Base-by-base conservation (phyloP, 768 basidiomycete species). In the Pilatotrama ljubarskyi region DNA sequence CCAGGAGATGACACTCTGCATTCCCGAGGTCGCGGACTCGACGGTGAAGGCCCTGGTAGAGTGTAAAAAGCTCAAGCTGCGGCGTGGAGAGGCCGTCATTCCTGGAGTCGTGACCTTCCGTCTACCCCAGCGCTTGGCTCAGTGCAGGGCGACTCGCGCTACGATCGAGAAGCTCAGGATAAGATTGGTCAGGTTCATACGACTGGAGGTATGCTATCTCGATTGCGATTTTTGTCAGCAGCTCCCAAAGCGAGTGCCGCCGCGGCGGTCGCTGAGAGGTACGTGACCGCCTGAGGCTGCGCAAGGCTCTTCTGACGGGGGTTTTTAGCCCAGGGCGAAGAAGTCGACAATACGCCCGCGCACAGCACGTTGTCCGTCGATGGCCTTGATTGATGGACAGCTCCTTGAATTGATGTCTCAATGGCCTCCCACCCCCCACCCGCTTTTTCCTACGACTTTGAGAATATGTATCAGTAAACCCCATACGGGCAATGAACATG, bases 221-320 rank as follows among this genome's bases (percentile, higher is more conserved):
- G 41, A 54, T 42, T 54, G 52, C 52, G 41, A 41, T 5, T 44
- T 44, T n/a, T 54, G 52, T 18, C 52, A 54, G 8, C 41, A 26
- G 5, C 13, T 24, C 5, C 43, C 43, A 15, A 44, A 24, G 13
- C 5, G 5, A 10, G 29, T 32, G 29, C 29, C 29, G 29, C 4
- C 10, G 11, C 18, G 20, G 22, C 43, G 43, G 20, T 25, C 22
- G 22, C 11, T 25, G 22, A 22, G 13, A 25, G 43, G 22, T 44
- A 11, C 18, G 43, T 44, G 22, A 22, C 4, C 22, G 2, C 11
- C 20, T 4, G 24, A 24, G 18, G 22, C 13, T 22, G 44, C 13
- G 44, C 22, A 20, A 10, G 10, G 29, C 29, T 32, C 10, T 10
- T 32, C 29, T 32, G 29, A 32, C 29, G 10, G 29, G n/a, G 10